Evolutionary conservation across 2,329 filamentous ascomycete species (phyloP), one percentile per base, ranked within the genome.

Genomic region (Aspergillus fructus): DNA sequence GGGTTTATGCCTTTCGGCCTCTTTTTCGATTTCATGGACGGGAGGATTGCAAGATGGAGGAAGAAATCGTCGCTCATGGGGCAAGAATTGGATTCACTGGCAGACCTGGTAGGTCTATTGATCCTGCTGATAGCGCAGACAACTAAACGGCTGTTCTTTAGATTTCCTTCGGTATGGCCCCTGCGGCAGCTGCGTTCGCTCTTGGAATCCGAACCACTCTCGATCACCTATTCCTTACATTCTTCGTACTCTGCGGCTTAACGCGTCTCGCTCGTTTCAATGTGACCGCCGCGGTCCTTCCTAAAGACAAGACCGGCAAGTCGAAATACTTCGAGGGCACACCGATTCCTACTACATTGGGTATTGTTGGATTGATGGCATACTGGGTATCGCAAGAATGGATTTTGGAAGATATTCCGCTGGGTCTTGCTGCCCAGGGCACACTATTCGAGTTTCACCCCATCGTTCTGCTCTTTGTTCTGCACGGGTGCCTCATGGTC

Each of bases 21-120:
- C 12, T 97, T 97, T 80, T 97, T 97, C 75, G 94, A 99, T 76
- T 96, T 96, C 72, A 91, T 97, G 83, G 94, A 99, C 75, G 94
- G 94, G 71, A 94, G 93, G 73, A 93, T 99, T 55, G 94, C 94
- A 62, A 84, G 94, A 64, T 97, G 94, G 94, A 87, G 94, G 73
- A 89, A 91, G 78, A 99, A 97, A 87, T 94, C 91, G 69, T 96
- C 90, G 68, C 81, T 99, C 72, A 97, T 99, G 93, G 94, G 94
- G 12, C 93, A 97, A 76, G 94, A 99, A 77, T 81, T 99, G 55
- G 94, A 99, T 75, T 97, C 93, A 6, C 82, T 99, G 48, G 94
- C 94, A 55, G 94, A 99, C 74, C 75, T 99, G 81, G 92, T 96
- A 88, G 27, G 85, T 24, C 11, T 23, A 15, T 52, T 47, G 23